Conservation (phyloP, 805 yeast genomes). For the Candida parachauliodes region DNA sequence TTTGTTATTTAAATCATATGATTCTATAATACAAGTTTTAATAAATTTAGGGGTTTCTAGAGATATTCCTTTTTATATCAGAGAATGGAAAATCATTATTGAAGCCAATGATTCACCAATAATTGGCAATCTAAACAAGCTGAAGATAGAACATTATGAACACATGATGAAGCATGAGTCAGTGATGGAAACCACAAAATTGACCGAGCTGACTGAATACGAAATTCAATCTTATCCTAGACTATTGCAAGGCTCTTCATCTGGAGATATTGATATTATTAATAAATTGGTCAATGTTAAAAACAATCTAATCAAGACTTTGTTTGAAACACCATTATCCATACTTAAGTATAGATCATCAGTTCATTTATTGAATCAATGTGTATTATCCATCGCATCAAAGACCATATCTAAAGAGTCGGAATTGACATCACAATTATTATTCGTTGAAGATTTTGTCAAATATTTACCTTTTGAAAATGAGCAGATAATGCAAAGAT, state of each 20-base stretch:
- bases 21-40: constrained; percentile 34
- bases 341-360: constrained; percentile 16
- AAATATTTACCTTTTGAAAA: constrained; percentile 18
- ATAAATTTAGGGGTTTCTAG: constrained; percentile 53
- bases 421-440: constrained; percentile 14
- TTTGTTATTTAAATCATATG: constrained; percentile 36
- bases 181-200: not conserved
- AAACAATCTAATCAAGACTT: constrained; percentile 14
- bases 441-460: constrained; percentile 19
- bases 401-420: constrained; percentile 16
- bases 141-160: not conserved
- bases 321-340: constrained; percentile 5
- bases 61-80: constrained; percentile 53
- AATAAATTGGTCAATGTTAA: constrained; percentile 15
- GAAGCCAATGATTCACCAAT: constrained; percentile 20
- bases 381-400: constrained; percentile 19
- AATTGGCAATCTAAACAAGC: constrained; percentile 14
- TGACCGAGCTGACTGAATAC: not conserved
- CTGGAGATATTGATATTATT: constrained; percentile 9
- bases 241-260: not conserved
- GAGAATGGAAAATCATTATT: constrained; percentile 45
- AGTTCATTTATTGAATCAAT: constrained; percentile 13
- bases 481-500: constrained; percentile 14
- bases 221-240: constrained; percentile 1
- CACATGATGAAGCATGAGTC: not conserved